Evolutionary conservation across 1,139 yeast genomes (phyloP).

Genomic region (Wickerhamomyces sp.): DNA sequence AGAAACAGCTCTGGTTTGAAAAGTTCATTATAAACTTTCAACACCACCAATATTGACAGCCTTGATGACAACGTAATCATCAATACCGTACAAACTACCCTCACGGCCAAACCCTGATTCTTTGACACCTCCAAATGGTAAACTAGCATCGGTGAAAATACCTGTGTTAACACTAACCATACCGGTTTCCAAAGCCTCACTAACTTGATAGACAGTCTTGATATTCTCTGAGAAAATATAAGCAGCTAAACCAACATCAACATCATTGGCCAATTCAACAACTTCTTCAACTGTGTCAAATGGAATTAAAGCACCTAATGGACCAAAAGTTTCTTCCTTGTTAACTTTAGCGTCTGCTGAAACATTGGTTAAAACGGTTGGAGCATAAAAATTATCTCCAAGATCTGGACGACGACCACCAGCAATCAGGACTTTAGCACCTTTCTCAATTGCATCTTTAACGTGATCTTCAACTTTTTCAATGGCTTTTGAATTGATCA

Average conservation of each 20-base stretch:
- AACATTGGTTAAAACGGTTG: slow-evolving; percentile 67
- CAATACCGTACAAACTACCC: slow-evolving; percentile 71
- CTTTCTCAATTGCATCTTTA: slow-evolving; percentile 67
- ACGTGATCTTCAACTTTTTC: slow-evolving; percentile 68
- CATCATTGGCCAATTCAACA: slow-evolving; percentile 60
- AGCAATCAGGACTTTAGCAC: slow-evolving; percentile 60
- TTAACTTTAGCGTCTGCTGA: slow-evolving; percentile 59
- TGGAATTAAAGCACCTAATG: slow-evolving; percentile 72
- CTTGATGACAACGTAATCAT: slow-evolving; percentile 66
- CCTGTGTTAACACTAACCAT: slow-evolving; percentile 83
- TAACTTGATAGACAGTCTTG: slow-evolving; percentile 55
- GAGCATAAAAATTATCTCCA: slow-evolving; percentile 72
- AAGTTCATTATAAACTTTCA: slow-evolving; percentile 3
- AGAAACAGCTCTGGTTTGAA: not conserved
- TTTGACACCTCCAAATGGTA: slow-evolving; percentile 80
- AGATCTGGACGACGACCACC: slow-evolving; percentile 64
- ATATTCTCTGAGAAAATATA: slow-evolving; percentile 71
- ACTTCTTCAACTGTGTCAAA: slow-evolving; percentile 69
- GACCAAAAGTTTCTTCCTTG: slow-evolving; percentile 85
- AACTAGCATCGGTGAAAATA: slow-evolving; percentile 59
- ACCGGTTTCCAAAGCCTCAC: slow-evolving; percentile 73
- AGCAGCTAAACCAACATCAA: slow-evolving; percentile 71
- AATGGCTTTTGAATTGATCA: slow-evolving; percentile 64
- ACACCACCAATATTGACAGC: slow-evolving; percentile 45
- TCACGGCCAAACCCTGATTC: slow-evolving; percentile 83